These are phyloP conservation scores for Pontederia crassipes DNA, from an alignment of 176 grass and related monocot species.

Conservation along the genomic window DNA sequence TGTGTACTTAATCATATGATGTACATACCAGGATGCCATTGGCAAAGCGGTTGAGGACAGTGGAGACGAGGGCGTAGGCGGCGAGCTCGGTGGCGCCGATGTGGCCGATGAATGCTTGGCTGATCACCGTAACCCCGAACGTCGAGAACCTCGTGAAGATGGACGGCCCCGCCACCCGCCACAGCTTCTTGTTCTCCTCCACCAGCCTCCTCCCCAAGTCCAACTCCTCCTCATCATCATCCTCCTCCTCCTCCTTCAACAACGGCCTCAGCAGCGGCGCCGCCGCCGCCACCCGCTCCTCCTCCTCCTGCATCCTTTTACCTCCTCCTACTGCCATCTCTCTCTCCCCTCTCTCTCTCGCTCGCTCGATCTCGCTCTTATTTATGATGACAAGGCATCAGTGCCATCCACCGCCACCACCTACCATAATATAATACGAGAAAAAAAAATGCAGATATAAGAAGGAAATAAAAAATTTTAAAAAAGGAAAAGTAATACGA, in stretches of 20 bases:
- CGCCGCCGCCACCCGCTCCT: no score
- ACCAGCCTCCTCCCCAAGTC: slow-evolving; percentile 18
- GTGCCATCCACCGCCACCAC: no score
- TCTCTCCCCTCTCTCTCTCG: no score
- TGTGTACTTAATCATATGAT: not conserved
- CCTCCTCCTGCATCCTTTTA: no score
- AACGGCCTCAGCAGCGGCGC: not conserved
- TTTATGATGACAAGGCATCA: no score
- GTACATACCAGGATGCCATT: slow-evolving; percentile 48
- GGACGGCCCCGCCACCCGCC: slow-evolving; percentile 63
- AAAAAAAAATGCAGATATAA: no score
- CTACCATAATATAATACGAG: no score
- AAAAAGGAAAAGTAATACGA: no score
- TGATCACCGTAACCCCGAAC: slow-evolving; percentile 83
- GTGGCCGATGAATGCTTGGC: slow-evolving; percentile 82
- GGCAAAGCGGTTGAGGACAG: slow-evolving; percentile 73
- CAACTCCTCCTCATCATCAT: not conserved
- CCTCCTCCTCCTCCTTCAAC: not conserved
- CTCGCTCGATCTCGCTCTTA: no score
- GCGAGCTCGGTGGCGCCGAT: slow-evolving; percentile 72
- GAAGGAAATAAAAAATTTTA: no score
- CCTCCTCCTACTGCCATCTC: no score
- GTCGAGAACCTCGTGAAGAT: slow-evolving; percentile 74
- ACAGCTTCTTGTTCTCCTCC: slow-evolving; percentile 84
- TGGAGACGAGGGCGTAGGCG: slow-evolving; percentile 66